Evolutionary conservation across 1,284 basidiomycete genomes (phyloP), one percentile per base, ranked within the genome.

Genomic region (Moesziomyces globuligerus): DNA sequence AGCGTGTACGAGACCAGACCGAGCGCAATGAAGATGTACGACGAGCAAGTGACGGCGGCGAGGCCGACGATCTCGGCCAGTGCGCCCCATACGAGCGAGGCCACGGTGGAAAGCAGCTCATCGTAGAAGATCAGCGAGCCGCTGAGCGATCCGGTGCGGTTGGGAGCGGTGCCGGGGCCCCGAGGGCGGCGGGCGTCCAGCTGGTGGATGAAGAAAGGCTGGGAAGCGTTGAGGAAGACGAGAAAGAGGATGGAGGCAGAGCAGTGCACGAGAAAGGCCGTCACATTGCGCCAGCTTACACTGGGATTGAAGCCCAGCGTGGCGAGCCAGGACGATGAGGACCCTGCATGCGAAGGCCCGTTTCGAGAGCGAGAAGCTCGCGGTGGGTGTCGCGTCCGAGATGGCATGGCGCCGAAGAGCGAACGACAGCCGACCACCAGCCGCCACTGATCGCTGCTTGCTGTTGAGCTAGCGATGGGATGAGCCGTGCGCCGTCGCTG

Each of bases 171-270:
- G n/a, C 34, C 24, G 32, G 24, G 18, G 2, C 21, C n/a, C 15
- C 28, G 18, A 6, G 49, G 18, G 9, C 23, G 20, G 3, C 18
- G 41, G 4, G 48, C 62, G 18, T 67, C 60, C 34, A 76, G 56
- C 46, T 75, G 74, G 44, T 74, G 57, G n/a, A 76, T 69, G 15
- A 75, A n/a, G 21, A 76, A 76, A 2, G 74, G 72, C 48, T 76
- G 74, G 4, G 55, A 57, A 1, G 69, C 52, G 39, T 76, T 76
- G 43, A 76, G 60, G 17, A 75, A 76, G 47, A 76, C 74, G 29
- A 76, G 38, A 18, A 76, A 76, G 26, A 76, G 59, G 54, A 76
- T 74, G 0, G 74, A 76, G 11, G 58, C 54, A 7, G 67, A 56
- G 20, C 66, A 67, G 44, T 76, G 74, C 10, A 74, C 32, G 11